Conservation (phyloP, 2,329 filamentous ascomycete species). For the Sporothrix globosa region DNA sequence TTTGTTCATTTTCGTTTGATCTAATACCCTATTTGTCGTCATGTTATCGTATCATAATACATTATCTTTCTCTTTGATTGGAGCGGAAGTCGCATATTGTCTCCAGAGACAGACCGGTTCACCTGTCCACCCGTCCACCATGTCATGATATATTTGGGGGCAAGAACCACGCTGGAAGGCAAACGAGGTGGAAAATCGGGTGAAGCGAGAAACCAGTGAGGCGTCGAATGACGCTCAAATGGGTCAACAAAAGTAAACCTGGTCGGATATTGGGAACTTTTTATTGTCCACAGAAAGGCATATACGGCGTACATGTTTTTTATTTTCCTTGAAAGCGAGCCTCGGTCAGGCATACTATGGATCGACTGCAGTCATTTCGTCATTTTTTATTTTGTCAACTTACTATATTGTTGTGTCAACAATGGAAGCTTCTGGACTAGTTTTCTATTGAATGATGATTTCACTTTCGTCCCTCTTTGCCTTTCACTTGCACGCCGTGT, state of each 20-base stretch:
- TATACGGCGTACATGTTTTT: background rate
- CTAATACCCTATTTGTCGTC: constrained; percentile 21
- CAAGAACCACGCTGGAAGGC: background rate
- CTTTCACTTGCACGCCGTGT: too few relatives aligned
- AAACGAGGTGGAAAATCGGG: background rate
- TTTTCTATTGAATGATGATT: background rate
- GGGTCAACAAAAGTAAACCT: background rate
- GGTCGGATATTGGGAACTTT: background rate
- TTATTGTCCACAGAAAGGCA: background rate
- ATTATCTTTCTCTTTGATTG: background rate
- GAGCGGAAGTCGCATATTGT: background rate
- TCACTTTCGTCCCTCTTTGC: background rate
- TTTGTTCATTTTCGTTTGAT: background rate
- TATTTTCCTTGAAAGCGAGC: background rate
- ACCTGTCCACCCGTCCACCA: too few relatives aligned
- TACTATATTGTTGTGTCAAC: background rate
- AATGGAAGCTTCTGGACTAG: too few relatives aligned
- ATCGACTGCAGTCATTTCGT: background rate
- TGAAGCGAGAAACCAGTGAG: background rate
- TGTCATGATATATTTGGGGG: background rate
- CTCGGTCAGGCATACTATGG: background rate
- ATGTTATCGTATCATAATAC: background rate
- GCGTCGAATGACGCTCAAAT: background rate
- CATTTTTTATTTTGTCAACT: background rate
- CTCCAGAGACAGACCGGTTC: background rate